Evolutionary conservation across 2,329 filamentous ascomycete species (phyloP).

Genomic region (Phialocephala subalpina): DNA sequence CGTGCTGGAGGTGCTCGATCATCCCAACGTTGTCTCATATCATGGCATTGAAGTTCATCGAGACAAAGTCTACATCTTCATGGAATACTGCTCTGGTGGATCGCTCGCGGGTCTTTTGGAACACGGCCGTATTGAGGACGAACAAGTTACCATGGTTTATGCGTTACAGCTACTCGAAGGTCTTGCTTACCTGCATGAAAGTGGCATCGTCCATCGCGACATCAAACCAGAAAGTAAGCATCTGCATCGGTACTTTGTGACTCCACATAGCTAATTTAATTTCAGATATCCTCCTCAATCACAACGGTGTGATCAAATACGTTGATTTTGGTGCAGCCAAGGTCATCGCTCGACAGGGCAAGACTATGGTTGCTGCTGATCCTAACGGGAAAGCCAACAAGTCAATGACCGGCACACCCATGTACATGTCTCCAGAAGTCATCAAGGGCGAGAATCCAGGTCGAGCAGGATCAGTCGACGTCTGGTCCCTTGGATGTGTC

Average conservation of each 20-base stretch:
- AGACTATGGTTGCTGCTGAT: slow-evolving; percentile 73
- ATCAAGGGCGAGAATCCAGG: slow-evolving; percentile 88
- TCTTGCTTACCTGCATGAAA: slow-evolving; percentile 90
- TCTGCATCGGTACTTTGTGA: neutral
- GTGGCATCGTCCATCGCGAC: slow-evolving; percentile 92
- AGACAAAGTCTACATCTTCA: slow-evolving; percentile 99
- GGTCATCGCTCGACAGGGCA: slow-evolving; percentile 92
- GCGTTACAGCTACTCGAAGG: slow-evolving; percentile 93
- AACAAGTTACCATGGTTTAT: slow-evolving; percentile 97
- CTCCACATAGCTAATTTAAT: slow-evolving; percentile 22
- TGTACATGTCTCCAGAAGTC: slow-evolving; percentile 99
- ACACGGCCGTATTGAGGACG: slow-evolving; percentile 96
- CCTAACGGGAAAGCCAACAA: slow-evolving; percentile 72
- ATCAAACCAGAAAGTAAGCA: slow-evolving; percentile 94
- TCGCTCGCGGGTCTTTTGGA: slow-evolving; percentile 90
- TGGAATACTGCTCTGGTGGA: slow-evolving; percentile 98
- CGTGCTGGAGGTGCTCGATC: slow-evolving; percentile 92
- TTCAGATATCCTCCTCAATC: slow-evolving; percentile 90
- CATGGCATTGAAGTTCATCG: slow-evolving; percentile 98
- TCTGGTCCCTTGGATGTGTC: slow-evolving; percentile 97
- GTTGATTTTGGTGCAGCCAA: slow-evolving; percentile 98
- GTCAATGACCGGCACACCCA: slow-evolving; percentile 96
- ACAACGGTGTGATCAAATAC: slow-evolving; percentile 98
- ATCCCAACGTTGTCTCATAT: slow-evolving; percentile 97
- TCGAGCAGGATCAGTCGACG: slow-evolving; percentile 86